These are phyloP conservation scores for Fallopia convolvulus DNA, from an alignment of 148 eudicot genomes.

Conservation along the genomic window DNA sequence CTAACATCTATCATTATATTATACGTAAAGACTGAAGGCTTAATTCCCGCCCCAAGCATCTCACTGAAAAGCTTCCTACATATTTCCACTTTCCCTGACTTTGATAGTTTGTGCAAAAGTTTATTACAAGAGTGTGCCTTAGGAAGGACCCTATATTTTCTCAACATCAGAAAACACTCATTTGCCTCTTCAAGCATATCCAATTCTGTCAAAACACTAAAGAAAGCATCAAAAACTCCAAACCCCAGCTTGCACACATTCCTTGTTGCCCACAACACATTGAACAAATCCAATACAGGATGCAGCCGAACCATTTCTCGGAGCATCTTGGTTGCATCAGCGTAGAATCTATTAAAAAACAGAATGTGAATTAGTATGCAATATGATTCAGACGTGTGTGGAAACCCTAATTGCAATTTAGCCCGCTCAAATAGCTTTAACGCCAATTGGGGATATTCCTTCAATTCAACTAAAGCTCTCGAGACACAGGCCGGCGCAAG, in stretches of 20 bases:
- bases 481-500: constrained; percentile 59
- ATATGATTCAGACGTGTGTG: constrained; percentile 53
- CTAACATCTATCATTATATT: constrained; percentile 74
- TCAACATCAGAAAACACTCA: constrained; percentile 67
- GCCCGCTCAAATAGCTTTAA: constrained; percentile 70
- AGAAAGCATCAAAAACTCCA: constrained; percentile 82
- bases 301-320: constrained; percentile 38
- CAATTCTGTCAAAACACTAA: constrained; percentile 60
- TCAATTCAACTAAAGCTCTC: constrained; percentile 46
- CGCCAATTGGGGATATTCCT: constrained; percentile 53
- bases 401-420: constrained; percentile 41
- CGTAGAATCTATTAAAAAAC: constrained; percentile 65
- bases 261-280: constrained; percentile 63
- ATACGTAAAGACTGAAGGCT: constrained; percentile 66
- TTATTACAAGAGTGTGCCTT: constrained; percentile 75
- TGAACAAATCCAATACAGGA: constrained; percentile 42
- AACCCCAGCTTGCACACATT: constrained; percentile 57
- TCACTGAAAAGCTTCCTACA: constrained; percentile 50
- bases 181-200: constrained; percentile 77
- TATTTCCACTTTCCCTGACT: constrained; percentile 30
- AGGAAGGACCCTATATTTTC: constrained; percentile 49
- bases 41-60: constrained; percentile 56
- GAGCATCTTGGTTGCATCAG: constrained; percentile 46
- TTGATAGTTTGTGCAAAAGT: constrained; percentile 56
- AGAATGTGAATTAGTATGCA: constrained; percentile 67